Evolutionary conservation across 805 yeast species (phyloP), one percentile per base, ranked within the genome.

Genomic region (Tetrapisispora iriomotensis): DNA sequence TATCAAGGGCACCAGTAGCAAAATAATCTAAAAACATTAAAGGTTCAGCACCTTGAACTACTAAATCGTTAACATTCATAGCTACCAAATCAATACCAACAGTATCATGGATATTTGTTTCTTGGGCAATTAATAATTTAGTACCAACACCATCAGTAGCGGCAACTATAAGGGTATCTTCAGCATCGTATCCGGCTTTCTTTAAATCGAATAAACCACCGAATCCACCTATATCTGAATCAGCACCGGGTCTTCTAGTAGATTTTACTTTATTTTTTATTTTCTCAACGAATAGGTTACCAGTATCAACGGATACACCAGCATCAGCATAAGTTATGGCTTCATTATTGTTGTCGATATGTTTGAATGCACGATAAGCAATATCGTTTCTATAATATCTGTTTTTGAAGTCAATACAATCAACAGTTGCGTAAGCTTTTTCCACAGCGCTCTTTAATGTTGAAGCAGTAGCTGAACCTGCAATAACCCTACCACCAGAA

Each of bases 141-240:
- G 98, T 90, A 49, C 99, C 99, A 42, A 92, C 97, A 65, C 99
- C 99, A 65, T 92, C 99, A 34, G 99, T 92, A 43, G 98, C 97
- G 43, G 92, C 96, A 30, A 92, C 97, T 43, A 92, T 68, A 41
- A 92, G 64, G n/a, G 86, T 78, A 41, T 82, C 79, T 47, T 73
- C 76, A 17, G 86, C 75, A 34, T 64, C 60, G 65, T 79, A 92
- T 6, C 97, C 97, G 33, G 95, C 94, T 37, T 79, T 77, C 50
- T 77, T 74, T 54, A 92, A 71, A 61, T 94, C 98, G 50, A 92
- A 94, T 32, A 90, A 67, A 49, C 99, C 99, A 49, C 99, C 99
- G 57, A 92, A 92, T 2, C 99, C 99, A 58, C 99, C 99, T 52
- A 92, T 92, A 51, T 87, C 95, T 13, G 96, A 84, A 56, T 92